Base-by-base conservation (phyloP, 805 yeast species). In the Barnettozyma sucrosica region DNA sequence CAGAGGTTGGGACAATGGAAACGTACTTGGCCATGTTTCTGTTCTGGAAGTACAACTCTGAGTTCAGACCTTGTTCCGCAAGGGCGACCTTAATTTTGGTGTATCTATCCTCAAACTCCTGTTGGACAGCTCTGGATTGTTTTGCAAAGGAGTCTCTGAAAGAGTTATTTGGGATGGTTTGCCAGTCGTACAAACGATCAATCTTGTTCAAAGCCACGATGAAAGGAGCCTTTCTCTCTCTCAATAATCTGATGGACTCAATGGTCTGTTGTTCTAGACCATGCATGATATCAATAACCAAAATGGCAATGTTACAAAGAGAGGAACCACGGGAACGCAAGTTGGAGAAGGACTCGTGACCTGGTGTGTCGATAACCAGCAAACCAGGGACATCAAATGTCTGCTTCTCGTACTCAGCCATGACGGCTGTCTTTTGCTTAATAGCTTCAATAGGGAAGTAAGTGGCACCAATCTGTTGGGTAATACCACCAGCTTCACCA, bases 401-500 rank as follows among this genome's bases (percentile, higher is more conserved):
- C 65, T 83, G 82, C 63, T 86, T 85, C 66, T 88, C 96, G 65
- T 81, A 85, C 54, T 81, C 75, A 48, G 86, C 80, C 97, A 93
- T 92, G 44, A 85, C 95, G 41, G 81, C 85, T 24, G 98, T 93
- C 73, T 93, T 93, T 63, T 81, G 81, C 68, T 83, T 83, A 62
- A 93, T 88, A 38, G 97, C 89, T 26, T 85, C 95, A 57, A 93
- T 89, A 52, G 99, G 99, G 88, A 93, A 93, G 68, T 93, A 93
- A 20, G 99, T 93, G 48, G 99, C 99, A 80, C 99, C 99, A 65
- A 93, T 93, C 72, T 93, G 99, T 78, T 93, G 99, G 55, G 99
- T 93, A 67, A 93, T 93, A 75, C 99, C 99, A 75, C 99, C 99
- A 47, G 99, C 99, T 74, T 93, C 99, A 65, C 99, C 99, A 67